Percentiles rank a stretch among this genome's conserved stretches.
Evolutionary conservation across 78 protist species (phyloP).

Genomic region (Parvularia atlantis): DNA sequence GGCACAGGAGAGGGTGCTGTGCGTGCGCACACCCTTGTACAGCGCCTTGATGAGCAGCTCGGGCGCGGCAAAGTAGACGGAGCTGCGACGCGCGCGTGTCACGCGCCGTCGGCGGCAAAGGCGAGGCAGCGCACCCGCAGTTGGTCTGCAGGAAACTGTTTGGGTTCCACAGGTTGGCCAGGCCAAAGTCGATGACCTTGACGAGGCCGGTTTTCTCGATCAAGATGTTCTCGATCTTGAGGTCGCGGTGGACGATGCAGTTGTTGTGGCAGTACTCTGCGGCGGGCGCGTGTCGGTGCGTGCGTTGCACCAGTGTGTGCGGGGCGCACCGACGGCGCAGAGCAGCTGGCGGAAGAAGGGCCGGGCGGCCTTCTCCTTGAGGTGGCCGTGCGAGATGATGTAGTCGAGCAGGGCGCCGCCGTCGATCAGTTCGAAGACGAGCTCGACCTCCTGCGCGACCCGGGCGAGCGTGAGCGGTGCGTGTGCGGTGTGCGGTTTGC

Average conservation of each 20-base stretch:
- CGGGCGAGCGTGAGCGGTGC: too few species aligned
- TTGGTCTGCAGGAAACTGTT: neutral
- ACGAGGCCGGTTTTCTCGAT: neutral
- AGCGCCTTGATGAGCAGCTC: neutral
- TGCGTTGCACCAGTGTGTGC: too few species aligned
- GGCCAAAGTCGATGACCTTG: constrained; percentile 10
- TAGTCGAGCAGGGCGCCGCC: constrained; percentile 28
- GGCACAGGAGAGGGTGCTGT: neutral
- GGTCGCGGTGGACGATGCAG: constrained; percentile 23
- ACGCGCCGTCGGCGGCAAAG: constrained; percentile 10
- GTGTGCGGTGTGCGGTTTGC: too few species aligned
- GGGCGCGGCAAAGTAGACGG: neutral
- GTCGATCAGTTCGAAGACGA: neutral
- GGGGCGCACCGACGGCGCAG: too few species aligned
- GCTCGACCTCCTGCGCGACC: too few species aligned
- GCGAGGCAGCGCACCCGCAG: constrained; percentile 19
- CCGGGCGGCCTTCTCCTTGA: constrained; percentile 15
- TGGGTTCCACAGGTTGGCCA: neutral
- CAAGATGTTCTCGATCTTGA: constrained; percentile 27
- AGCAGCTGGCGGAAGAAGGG: constrained; percentile 22
- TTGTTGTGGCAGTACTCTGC: constrained; percentile 21
- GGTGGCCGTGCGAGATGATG: neutral
- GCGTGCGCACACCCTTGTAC: neutral
- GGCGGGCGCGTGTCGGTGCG: too few species aligned
- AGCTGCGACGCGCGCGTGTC: neutral